Base-by-base conservation (phyloP, 129 eudicot genomes). In the Tagetes erecta region DNA sequence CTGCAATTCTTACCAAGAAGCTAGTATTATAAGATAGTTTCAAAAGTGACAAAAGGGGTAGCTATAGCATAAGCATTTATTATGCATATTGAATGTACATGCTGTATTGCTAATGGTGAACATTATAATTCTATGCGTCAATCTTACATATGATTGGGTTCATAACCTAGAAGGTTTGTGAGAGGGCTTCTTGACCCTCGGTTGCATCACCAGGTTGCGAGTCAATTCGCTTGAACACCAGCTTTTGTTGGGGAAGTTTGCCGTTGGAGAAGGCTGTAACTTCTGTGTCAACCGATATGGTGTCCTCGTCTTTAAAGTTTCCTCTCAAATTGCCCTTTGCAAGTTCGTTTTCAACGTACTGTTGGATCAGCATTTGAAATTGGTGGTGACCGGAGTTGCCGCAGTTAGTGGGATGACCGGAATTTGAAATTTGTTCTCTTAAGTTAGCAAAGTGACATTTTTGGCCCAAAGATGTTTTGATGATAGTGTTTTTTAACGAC, bases 251-350 rank as follows among this genome's bases (percentile, higher is more conserved):
- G 10, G 99, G 99, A 75, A 88, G 88, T 78, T 95, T 96, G 2
- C 99, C 97, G 37, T 91, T 91, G 4, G 91, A 47, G 51, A 94
- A 90, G 11, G 91, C 96, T 0, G 89, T 87, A 38, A 94, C 91
- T 78, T 94, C 98, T 2, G 98, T 94, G 75, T 94, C 97, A 41
- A 95, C 55, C 8, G 83, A 73, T 64, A 95, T 76, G 9, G 84
- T 87, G 70, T 95, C 97, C 64, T 95, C 99, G 7, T 95, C 99
- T 72, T 87, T 91, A 44, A 86, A 91, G 13, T 95, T 97, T 31
- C 97, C 99, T 73, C 99, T 86, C 86, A 95, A 77, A 10, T 91
- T 95, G 0, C 97, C 99, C 81, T 91, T 95, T 3, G 97, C 99
- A 40, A 95, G 91, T 83, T 91, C 99, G 30, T 95, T 95, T 51